phyloP scores from a whole-genome alignment of 1,139 yeast genomes.

The Suhomyces coccinellae region DNA sequence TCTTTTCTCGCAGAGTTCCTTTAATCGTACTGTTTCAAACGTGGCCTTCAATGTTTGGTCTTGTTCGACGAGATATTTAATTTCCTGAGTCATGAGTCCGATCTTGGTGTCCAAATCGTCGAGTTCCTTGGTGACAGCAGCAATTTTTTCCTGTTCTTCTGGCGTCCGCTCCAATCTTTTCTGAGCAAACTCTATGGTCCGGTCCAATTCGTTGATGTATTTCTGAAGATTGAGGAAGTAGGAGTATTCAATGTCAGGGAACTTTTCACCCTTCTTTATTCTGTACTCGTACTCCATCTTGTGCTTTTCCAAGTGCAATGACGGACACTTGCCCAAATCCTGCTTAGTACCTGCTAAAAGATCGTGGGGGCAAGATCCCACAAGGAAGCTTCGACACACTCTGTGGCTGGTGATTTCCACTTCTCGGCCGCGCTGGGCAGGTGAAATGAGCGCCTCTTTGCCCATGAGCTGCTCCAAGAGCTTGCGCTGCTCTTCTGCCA shows the following conservation, averaged over 20 bases:
- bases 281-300: conserved; percentile 70
- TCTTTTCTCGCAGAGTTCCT: conserved; percentile 48
- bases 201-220: conserved; percentile 66
- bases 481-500: conserved; percentile 75
- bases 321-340: conserved; percentile 80
- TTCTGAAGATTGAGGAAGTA: conserved; percentile 55
- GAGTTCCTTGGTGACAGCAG: conserved; percentile 61
- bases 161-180: conserved; percentile 73
- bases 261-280: conserved; percentile 51
- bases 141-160: conserved; percentile 69
- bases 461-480: conserved; percentile 86
- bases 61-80: conserved; percentile 53
- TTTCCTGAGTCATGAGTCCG: conserved; percentile 70
- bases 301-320: conserved; percentile 72
- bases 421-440: conserved; percentile 38
- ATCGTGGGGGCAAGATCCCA: conserved; percentile 90
- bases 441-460: conserved; percentile 48
- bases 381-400: conserved; percentile 78
- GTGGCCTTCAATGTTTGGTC: conserved; percentile 57
- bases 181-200: conserved; percentile 64
- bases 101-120: conserved; percentile 67
- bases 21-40: conserved; percentile 45
- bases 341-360: conserved; percentile 81
- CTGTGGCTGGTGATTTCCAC: conserved; percentile 62
- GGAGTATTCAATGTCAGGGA: conserved; percentile 72